Evolutionary conservation across 192 early-diverging fungal genomes (phyloP).

Genomic region (Dispira simplex): DNA sequence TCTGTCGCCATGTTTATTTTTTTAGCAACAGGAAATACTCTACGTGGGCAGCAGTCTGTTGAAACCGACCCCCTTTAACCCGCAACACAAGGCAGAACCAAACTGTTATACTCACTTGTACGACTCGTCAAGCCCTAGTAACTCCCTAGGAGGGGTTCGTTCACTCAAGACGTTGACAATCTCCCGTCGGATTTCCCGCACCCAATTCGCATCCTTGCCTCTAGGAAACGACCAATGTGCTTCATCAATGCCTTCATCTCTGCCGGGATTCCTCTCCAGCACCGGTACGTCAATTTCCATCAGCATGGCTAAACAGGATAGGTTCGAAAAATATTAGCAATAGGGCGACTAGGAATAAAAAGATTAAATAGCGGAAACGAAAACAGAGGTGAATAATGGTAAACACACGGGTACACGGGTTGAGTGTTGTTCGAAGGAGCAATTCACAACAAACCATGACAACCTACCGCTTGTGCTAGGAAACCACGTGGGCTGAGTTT

Average conservation of each 20-base stretch:
- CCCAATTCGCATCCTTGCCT: neutral
- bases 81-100: neutral
- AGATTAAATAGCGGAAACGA: too few relatives aligned
- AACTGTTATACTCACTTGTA: constrained; percentile 19
- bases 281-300: constrained; percentile 3
- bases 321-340: too few relatives aligned
- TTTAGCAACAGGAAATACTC: neutral
- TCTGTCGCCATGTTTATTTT: neutral
- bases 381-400: too few relatives aligned
- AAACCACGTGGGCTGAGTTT: too few relatives aligned
- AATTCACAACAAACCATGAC: too few relatives aligned
- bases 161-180: constrained; percentile 12
- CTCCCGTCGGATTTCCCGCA: neutral
- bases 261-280: neutral
- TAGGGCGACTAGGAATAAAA: too few relatives aligned
- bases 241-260: neutral
- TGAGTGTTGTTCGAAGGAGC: too few relatives aligned
- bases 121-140: constrained; percentile 29
- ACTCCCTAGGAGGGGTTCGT: constrained; percentile 17
- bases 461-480: too few relatives aligned
- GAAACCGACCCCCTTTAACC: neutral
- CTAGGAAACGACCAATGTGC: neutral
- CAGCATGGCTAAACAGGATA: neutral
- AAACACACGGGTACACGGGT: too few relatives aligned
- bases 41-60: neutral